Conservation (phyloP, 208 protist species). For the Trichomonas gallinae region DNA sequence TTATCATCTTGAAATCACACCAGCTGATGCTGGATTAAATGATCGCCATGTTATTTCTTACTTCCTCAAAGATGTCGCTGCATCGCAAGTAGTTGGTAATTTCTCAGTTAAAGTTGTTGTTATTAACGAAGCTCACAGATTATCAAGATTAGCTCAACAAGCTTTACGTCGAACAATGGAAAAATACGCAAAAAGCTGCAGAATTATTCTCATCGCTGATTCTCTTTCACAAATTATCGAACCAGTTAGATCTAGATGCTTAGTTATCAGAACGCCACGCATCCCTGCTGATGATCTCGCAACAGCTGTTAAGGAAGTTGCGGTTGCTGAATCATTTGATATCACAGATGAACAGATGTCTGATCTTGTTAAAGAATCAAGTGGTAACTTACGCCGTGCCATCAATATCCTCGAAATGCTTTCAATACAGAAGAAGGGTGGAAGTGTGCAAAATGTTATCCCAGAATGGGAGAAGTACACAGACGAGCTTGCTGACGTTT, state of each 20-base stretch:
- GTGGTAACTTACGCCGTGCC: constrained; percentile 79
- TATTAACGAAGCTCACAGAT: constrained; percentile 84
- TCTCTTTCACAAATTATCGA: constrained; percentile 62
- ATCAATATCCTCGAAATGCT: constrained; percentile 82
- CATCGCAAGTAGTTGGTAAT: constrained; percentile 22
- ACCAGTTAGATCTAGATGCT: constrained; percentile 86
- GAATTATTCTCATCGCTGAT: constrained; percentile 70
- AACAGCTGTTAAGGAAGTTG: background rate
- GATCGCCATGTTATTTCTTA: constrained; percentile 78
- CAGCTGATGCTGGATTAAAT: constrained; percentile 83
- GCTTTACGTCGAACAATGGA: constrained; percentile 99
- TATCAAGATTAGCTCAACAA: constrained; percentile 81
- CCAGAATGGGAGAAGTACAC: constrained; percentile 87
- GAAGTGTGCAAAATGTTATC: constrained; percentile 44
- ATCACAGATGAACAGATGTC: constrained; percentile 27
- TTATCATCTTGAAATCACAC: constrained; percentile 97
- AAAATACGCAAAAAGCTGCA: constrained; percentile 86
- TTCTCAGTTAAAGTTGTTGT: constrained; percentile 72
- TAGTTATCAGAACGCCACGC: constrained; percentile 78
- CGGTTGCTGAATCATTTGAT: constrained; percentile 38
- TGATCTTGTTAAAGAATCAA: constrained; percentile 55
- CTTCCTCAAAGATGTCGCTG: constrained; percentile 26
- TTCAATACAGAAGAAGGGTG: background rate
- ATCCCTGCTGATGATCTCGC: constrained; percentile 70
- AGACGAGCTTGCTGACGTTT: constrained; percentile 62